Evolutionary conservation across 108 stramenopile species (phyloP), one percentile per base, ranked within the genome.

Genomic region (Mayamaea pseudoterrestris): DNA sequence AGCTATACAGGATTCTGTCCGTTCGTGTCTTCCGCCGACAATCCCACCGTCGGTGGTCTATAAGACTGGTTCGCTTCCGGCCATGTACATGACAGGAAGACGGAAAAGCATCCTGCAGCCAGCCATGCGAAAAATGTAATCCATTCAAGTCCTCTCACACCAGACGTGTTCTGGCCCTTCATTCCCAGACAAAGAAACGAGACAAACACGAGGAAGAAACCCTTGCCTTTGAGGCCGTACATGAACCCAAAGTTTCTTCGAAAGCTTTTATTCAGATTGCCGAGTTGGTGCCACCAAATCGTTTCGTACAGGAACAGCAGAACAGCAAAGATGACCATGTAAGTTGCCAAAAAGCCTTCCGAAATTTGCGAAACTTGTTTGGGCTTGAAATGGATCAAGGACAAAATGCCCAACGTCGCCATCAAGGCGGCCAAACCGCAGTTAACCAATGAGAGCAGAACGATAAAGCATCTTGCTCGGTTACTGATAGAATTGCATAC

Each of bases 221-320:
- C 80, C 54, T 84, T 81, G 41, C 84, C 84, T 36, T 70, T 66
- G 13, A 91, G 49, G 7, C 84, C 84, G 51, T 86, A 91, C 66
- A 91, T 54, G 63, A 91, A 91, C 6, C 90, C 90, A 69, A 91
- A 91, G 46, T 91, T 91, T 50, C 66, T 83, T 34, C 84, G 65
- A 41, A 86, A 47, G 18, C 47, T 61, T 27, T 76, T 80, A 58
- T 83, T 87, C 14, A 91, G 37, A 4, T 30, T 30, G 20, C 65
- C 66, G 22, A 77, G 44, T 11, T 67, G 65, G 16, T 58, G 73
- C 90, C 90, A 91, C 84, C 84, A 91, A 63, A 81, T 71, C 2
- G 83, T 36, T 61, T 91, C 90, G 50, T 91, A 91, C 27, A 72
- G 35, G 54, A 78, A 78, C 26, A 91, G 57, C 20, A 91, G 61